phyloP scores from a whole-genome alignment of 2,329 filamentous ascomycete species.

The Dothistroma septosporum region DNA sequence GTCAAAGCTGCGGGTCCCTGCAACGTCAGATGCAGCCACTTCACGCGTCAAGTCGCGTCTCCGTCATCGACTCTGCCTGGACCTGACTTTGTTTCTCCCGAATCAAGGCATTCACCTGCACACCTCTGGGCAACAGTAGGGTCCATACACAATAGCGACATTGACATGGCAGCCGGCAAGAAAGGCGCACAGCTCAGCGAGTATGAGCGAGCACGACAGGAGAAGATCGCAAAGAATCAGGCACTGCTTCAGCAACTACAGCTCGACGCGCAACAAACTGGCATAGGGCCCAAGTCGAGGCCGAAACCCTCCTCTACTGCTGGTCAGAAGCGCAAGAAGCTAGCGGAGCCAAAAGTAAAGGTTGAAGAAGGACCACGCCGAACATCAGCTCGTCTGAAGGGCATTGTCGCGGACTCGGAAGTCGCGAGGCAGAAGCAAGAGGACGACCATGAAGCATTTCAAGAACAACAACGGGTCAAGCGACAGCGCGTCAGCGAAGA shows the following conservation, averaged over 20 bases:
- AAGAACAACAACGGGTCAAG: slow-evolving; percentile 58
- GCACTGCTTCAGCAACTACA: slow-evolving; percentile 75
- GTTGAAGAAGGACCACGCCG: slow-evolving; percentile 53
- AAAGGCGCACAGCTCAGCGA: slow-evolving; percentile 60
- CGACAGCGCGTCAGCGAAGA: slow-evolving; percentile 61
- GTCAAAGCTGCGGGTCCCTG: not conserved
- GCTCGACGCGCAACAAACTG: slow-evolving; percentile 61
- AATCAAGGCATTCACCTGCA: not conserved
- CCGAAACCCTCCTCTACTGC: slow-evolving; percentile 44
- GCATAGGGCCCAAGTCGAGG: slow-evolving; percentile 58
- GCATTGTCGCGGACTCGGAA: slow-evolving; percentile 63
- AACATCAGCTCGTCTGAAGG: slow-evolving; percentile 58
- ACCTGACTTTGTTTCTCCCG: not conserved
- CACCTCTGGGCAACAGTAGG: not conserved
- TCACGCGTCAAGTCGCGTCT: slow-evolving; percentile 10
- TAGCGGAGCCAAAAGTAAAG: slow-evolving; percentile 51
- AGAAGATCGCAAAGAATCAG: slow-evolving; percentile 84
- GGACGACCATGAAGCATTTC: slow-evolving; percentile 55
- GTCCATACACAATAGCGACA: not conserved
- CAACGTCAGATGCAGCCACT: not conserved
- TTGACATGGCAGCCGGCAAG: slow-evolving; percentile 21
- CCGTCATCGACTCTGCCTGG: slow-evolving; percentile 13
- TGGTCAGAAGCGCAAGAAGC: slow-evolving; percentile 39
- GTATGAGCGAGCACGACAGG: slow-evolving; percentile 78
- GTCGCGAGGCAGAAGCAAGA: slow-evolving; percentile 66